Percentiles rank a stretch among this genome's conserved stretches.
phyloP scores from a whole-genome alignment of 306 rosid species.

The Begonia masoniana region DNA sequence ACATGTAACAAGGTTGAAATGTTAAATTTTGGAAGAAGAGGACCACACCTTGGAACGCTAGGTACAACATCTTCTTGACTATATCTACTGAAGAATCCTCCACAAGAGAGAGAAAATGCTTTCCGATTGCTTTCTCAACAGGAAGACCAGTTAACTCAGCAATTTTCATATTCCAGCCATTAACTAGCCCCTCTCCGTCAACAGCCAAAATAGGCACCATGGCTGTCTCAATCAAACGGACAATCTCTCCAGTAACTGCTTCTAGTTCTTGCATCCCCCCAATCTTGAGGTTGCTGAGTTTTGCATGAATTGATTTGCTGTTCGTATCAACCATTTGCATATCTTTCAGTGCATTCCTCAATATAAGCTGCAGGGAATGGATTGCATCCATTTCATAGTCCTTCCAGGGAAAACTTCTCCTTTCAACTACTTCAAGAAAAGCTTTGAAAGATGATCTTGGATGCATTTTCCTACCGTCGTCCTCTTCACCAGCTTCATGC shows the following conservation, averaged over 20 bases:
- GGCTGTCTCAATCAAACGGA: constrained; percentile 87
- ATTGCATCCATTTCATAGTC: constrained; percentile 97
- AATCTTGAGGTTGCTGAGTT: constrained; percentile 51
- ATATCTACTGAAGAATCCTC: constrained; percentile 59
- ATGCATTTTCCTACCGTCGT: constrained; percentile 74
- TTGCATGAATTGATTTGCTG: constrained; percentile 35
- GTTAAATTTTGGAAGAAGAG: too few relatives aligned
- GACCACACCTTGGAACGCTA: constrained; percentile 63
- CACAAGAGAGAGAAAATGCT: constrained; percentile 60
- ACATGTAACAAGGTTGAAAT: too few relatives aligned
- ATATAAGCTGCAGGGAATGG: constrained; percentile 90
- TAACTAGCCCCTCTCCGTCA: constrained; percentile 63
- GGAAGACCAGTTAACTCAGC: constrained; percentile 86
- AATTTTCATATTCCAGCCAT: constrained; percentile 89
- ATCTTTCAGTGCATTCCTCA: constrained; percentile 73
- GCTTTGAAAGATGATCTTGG: constrained; percentile 97
- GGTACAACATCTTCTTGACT: constrained; percentile 54
- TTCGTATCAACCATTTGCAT: constrained; percentile 14
- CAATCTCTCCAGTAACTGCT: constrained; percentile 91
- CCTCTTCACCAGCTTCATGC: constrained; percentile 72
- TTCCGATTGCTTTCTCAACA: constrained; percentile 73
- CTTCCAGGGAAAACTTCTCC: constrained; percentile 81
- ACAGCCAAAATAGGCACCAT: constrained; percentile 91
- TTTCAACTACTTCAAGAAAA: constrained; percentile 82
- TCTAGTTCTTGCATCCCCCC: constrained; percentile 91